Percentiles rank a stretch among this genome's conserved stretches.
Evolutionary conservation across 2,329 filamentous ascomycete genomes (phyloP).

Genomic region (Colletotrichum sp.): DNA sequence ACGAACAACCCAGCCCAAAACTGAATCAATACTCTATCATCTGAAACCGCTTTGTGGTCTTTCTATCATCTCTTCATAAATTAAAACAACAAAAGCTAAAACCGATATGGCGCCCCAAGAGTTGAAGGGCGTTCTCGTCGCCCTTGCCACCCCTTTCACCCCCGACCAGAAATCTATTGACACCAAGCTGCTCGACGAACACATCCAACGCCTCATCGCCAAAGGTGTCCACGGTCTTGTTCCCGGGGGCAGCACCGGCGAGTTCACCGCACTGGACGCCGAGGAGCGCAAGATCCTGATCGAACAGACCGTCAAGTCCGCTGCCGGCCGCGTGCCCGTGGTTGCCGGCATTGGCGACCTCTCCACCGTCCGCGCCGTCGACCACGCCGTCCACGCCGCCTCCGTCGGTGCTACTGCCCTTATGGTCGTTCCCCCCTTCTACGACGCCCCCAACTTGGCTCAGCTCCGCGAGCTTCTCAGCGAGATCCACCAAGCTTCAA

Average conservation of each 20-base stretch:
- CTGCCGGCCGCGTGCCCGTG: conserved; percentile 44
- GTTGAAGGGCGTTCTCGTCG: conserved; percentile 50
- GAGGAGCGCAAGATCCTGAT: conserved; percentile 51
- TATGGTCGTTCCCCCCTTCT: conserved; percentile 57
- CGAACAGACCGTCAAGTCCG: conserved; percentile 39
- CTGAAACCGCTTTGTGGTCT: accelerated
- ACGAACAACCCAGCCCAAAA: accelerated
- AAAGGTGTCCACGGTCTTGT: conserved; percentile 55
- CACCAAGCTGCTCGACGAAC: conserved; percentile 37
- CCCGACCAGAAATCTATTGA: conserved; percentile 47
- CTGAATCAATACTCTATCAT: not conserved
- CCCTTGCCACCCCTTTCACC: conserved; percentile 53
- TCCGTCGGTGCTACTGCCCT: conserved; percentile 43
- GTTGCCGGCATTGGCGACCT: conserved; percentile 49
- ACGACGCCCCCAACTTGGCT: conserved; percentile 46
- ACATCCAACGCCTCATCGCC: conserved; percentile 49
- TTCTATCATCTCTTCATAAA: not conserved
- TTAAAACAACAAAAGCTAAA: not conserved
- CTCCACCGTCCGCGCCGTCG: conserved; percentile 42
- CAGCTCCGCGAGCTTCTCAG: conserved; percentile 43
- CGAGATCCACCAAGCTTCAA: conserved; percentile 43
- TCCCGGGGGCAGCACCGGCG: conserved; percentile 54
- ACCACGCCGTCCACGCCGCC: conserved; percentile 44
- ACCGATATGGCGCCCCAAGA: conserved; percentile 12
- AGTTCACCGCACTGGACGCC: conserved; percentile 49